Evolutionary conservation across 106 monocot genomes (phyloP).

Genomic region (Dioscorea dumetorum): DNA sequence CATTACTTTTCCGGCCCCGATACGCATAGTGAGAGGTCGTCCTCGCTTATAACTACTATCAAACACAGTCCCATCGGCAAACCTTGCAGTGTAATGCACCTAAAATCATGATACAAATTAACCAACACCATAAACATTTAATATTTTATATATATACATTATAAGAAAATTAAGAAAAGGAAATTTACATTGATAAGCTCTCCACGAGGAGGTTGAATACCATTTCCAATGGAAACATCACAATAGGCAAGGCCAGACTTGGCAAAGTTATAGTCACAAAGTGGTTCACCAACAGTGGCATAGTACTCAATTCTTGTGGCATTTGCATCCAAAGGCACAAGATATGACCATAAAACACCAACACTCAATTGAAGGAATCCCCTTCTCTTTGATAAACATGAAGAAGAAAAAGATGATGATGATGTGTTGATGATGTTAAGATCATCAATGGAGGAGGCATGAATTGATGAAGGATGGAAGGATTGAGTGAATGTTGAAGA

Average conservation of each 20-base stretch:
- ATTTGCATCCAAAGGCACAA: conserved; percentile 34
- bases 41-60: conserved; percentile 91
- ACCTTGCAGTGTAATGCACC: conserved; percentile 91
- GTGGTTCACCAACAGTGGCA: conserved; percentile 77
- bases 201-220: conserved; percentile 51
- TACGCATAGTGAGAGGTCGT: conserved; percentile 77
- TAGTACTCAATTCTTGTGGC: conserved; percentile 85
- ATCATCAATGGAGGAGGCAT: background rate
- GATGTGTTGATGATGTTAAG: background rate
- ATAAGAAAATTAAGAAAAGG: background rate
- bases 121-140: background rate
- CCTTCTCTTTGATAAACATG: conserved; percentile 32
- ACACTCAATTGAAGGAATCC: conserved; percentile 40
- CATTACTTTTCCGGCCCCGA: conserved; percentile 78
- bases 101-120: conserved; percentile 9
- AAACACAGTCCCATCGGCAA: conserved; percentile 85
- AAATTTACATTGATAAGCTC: conserved; percentile 71
- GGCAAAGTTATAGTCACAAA: conserved; percentile 66
- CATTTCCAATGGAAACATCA: conserved; percentile 56
- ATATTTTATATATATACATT: background rate
- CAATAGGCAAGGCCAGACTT: conserved; percentile 91
- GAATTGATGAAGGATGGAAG: background rate
- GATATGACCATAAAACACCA: conserved; percentile 32
- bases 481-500: background rate
- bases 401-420: background rate